Evolutionary conservation across 2,329 filamentous ascomycete genomes (phyloP).

Genomic region (Clarireedia paspali): DNA sequence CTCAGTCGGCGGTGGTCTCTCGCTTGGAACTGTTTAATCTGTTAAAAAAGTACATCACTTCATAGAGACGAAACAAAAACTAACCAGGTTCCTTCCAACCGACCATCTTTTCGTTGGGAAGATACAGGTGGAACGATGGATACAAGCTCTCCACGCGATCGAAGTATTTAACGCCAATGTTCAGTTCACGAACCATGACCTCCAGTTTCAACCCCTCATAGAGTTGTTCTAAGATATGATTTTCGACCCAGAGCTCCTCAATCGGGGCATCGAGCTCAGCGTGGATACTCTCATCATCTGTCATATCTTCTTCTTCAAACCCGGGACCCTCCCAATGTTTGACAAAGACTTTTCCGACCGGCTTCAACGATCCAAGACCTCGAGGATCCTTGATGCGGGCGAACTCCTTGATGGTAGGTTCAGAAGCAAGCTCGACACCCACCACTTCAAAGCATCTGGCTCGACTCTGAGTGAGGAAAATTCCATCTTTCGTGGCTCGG

Average conservation of each 20-base stretch:
- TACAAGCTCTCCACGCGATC: conserved; percentile 47
- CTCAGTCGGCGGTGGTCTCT: conserved; percentile 24
- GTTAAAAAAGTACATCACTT: conserved; percentile 1
- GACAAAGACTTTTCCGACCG: conserved; percentile 40
- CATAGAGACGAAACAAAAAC: neutral
- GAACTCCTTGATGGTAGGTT: conserved; percentile 37
- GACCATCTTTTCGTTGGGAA: conserved; percentile 63
- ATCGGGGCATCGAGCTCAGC: conserved; percentile 30
- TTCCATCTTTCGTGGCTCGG: conserved; percentile 25
- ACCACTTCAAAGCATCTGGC: conserved; percentile 55
- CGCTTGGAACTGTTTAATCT: conserved; percentile 18
- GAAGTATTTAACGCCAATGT: conserved; percentile 56
- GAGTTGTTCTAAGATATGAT: conserved; percentile 47
- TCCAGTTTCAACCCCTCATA: conserved; percentile 58
- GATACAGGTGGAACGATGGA: conserved; percentile 55
- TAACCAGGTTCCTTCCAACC: conserved; percentile 51
- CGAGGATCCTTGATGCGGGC: conserved; percentile 33
- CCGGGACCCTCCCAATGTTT: conserved; percentile 35
- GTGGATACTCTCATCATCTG: conserved; percentile 20
- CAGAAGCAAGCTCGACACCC: conserved; percentile 38
- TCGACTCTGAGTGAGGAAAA: conserved; percentile 38
- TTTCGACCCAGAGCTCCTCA: conserved; percentile 60
- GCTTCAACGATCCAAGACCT: conserved; percentile 28
- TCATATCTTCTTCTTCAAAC: conserved; percentile 19
- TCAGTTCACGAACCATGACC: conserved; percentile 47